These are phyloP conservation scores for Penicillium longicatenatum DNA, from an alignment of 495 filamentous ascomycete genomes.

Conservation along the genomic window DNA sequence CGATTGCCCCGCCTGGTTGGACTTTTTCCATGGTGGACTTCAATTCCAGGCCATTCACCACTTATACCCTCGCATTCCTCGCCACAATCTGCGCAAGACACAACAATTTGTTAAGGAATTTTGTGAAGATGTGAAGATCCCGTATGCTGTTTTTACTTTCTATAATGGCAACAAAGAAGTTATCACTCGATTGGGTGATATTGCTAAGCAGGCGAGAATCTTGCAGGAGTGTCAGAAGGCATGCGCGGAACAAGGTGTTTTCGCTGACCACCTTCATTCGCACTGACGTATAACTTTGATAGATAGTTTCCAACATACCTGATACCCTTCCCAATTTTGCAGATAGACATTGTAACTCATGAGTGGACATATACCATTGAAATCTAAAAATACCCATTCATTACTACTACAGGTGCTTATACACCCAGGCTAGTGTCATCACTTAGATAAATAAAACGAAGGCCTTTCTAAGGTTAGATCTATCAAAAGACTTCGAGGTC, in stretches of 20 bases:
- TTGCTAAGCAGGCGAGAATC: slow-evolving; percentile 79
- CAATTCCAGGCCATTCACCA: slow-evolving; percentile 94
- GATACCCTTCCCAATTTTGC: background rate
- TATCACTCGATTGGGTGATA: slow-evolving; percentile 74
- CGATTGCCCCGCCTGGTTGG: slow-evolving; percentile 84
- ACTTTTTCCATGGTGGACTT: slow-evolving; percentile 87
- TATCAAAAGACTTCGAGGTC: no score
- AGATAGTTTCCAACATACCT: background rate
- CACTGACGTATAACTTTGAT: slow-evolving; percentile 5
- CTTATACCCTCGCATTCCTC: slow-evolving; percentile 78
- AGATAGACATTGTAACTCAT: background rate
- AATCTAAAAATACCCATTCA: no score
- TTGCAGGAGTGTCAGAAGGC: slow-evolving; percentile 75
- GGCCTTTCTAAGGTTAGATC: no score
- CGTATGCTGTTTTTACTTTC: slow-evolving; percentile 87
- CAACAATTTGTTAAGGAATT: slow-evolving; percentile 83
- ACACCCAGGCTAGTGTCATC: no score
- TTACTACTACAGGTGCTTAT: no score
- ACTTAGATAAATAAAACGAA: no score
- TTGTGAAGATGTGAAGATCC: slow-evolving; percentile 80
- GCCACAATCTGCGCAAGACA: slow-evolving; percentile 80
- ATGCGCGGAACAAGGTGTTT: slow-evolving; percentile 30
- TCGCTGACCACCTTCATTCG: slow-evolving; percentile 19
- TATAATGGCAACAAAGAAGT: slow-evolving; percentile 82
- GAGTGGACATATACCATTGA: no score